A percentile compares a stretch with the other conserved stretches of the same genome.
Conservation (phyloP, 176 grass and related monocot species). For the Chloris gayana region DNA sequence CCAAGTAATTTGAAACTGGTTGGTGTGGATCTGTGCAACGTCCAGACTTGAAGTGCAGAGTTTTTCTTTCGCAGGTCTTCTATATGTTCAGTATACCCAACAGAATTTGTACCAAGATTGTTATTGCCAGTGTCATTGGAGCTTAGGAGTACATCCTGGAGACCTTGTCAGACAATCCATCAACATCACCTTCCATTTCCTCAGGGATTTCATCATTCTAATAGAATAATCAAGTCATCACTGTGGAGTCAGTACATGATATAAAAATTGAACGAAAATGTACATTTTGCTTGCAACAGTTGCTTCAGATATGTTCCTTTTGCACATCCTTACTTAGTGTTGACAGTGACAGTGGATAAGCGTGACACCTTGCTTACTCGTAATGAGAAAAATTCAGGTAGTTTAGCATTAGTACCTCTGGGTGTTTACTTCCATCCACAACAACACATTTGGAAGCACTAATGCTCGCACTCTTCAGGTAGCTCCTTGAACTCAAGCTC, state of each 20-base stretch:
- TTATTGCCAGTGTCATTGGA: not conserved
- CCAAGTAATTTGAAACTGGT: not conserved
- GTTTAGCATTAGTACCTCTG: conserved; percentile 60
- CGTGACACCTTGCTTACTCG: conserved; percentile 14
- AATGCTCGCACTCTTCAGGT: conserved; percentile 94
- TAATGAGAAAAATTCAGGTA: conserved; percentile 26
- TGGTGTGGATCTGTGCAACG: not conserved
- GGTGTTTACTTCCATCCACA: conserved; percentile 56
- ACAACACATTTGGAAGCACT: conserved; percentile 90
- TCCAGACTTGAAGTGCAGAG: conserved; percentile 27
- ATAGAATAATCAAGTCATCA: conserved; percentile 23
- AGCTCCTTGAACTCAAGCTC: conserved; percentile 50
- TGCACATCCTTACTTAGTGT: too few species aligned
- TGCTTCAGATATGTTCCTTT: not conserved
- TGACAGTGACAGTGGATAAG: not conserved
- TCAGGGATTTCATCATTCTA: conserved; percentile 68
- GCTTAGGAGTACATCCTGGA: conserved; percentile 47
- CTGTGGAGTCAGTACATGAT: not conserved
- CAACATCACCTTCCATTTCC: conserved; percentile 48
- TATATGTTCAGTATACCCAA: not conserved
- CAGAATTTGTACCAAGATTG: not conserved
- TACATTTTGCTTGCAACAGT: conserved; percentile 23
- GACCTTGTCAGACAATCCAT: conserved; percentile 64
- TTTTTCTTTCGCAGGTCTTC: conserved; percentile 4
- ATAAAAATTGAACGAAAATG: conserved; percentile 2